Conservation (phyloP, 1,139 yeast genomes). For the Saccharomyces pastorianus region DNA sequence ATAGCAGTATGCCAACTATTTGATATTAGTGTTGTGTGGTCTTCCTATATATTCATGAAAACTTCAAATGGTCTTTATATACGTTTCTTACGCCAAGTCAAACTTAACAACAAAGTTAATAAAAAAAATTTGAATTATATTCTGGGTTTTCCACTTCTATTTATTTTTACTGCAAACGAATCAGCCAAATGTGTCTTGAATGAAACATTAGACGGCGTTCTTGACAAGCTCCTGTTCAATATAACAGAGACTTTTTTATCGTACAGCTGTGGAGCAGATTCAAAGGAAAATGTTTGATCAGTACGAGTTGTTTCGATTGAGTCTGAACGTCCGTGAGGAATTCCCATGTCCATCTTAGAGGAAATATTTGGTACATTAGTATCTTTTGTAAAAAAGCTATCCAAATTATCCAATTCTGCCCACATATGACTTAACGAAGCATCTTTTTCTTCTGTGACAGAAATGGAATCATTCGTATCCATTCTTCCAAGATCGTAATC, state of each 20-base stretch:
- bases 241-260: conserved; percentile 74
- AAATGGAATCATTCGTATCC: conserved; percentile 31
- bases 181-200: conserved; percentile 69
- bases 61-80: background rate
- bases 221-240: conserved; percentile 63
- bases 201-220: conserved; percentile 68
- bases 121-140: background rate
- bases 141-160: background rate
- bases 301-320: conserved; percentile 46
- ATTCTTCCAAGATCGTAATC: too few relatives aligned
- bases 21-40: background rate
- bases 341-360: conserved; percentile 11
- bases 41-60: background rate
- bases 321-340: conserved; percentile 39
- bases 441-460: conserved; percentile 46
- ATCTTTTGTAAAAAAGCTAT: conserved; percentile 87
- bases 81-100: background rate
- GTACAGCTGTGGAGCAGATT: conserved; percentile 69
- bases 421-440: conserved; percentile 88
- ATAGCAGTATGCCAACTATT: background rate
- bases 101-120: background rate
- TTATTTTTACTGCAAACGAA: conserved; percentile 36
- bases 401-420: conserved; percentile 92
- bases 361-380: conserved; percentile 34
- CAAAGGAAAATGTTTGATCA: conserved; percentile 43